These are phyloP conservation scores for Lactifluus volemus DNA, from an alignment of 768 basidiomycete genomes.

Conservation along the genomic window DNA sequence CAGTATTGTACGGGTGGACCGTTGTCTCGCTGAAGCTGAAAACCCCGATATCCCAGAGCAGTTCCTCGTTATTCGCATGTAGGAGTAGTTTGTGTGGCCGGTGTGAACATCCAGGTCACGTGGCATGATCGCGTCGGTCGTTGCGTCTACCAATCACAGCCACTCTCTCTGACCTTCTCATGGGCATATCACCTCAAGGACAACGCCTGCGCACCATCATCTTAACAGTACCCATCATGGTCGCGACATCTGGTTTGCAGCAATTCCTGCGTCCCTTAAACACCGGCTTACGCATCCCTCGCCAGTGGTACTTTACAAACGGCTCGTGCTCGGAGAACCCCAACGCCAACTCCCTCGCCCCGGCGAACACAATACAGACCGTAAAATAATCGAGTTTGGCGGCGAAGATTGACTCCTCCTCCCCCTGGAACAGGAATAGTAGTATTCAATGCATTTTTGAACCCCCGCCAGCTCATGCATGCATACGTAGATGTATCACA, in stretches of 20 bases:
- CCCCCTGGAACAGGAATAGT: background rate
- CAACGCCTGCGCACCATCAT: constrained; percentile 46
- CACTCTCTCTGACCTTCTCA: background rate
- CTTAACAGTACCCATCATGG: constrained; percentile 55
- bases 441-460: background rate
- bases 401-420: constrained; percentile 8
- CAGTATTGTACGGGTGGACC: background rate
- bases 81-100: background rate
- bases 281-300: background rate
- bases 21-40: background rate
- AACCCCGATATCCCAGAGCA: constrained; percentile 9
- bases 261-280: background rate
- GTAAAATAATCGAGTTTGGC: constrained; percentile 6
- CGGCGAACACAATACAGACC: constrained; percentile 18
- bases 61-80: background rate
- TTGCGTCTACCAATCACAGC: background rate
- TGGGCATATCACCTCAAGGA: constrained; percentile 34
- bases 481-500: background rate
- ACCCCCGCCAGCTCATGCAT: background rate
- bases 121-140: background rate
- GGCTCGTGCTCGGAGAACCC: constrained; percentile 46
- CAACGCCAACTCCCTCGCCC: constrained; percentile 32
- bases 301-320: constrained; percentile 58
- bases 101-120: background rate
- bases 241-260: constrained; percentile 50